phyloP scores from a whole-genome alignment of 257 asterid species.

The Penstemon davidsonii region DNA sequence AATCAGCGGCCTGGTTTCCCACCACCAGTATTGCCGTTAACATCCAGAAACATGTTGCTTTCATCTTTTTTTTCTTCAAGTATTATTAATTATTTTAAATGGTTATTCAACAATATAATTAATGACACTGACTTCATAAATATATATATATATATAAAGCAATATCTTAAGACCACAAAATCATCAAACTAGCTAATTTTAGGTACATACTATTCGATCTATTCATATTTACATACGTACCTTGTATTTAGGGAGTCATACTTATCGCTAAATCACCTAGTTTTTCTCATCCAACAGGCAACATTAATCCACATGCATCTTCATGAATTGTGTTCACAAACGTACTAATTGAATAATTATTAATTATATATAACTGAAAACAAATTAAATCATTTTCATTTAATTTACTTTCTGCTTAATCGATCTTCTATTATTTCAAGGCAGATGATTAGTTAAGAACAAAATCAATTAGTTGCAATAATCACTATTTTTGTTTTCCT shows the following conservation, averaged over 20 bases:
- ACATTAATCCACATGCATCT: neutral
- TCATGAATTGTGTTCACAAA: too few relatives aligned
- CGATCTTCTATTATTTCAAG: too few relatives aligned
- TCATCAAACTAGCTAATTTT: slow-evolving; percentile 15
- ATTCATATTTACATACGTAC: neutral
- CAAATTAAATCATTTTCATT: too few relatives aligned
- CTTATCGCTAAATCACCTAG: neutral
- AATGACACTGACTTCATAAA: too few relatives aligned
- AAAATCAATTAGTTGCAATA: too few relatives aligned
- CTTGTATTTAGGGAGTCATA: slow-evolving; percentile 11
- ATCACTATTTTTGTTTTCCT: too few relatives aligned
- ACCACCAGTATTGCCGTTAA: slow-evolving; percentile 15
- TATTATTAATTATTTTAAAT: neutral
- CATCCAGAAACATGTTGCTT: slow-evolving; percentile 5
- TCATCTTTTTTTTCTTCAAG: neutral
- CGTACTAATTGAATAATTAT: too few relatives aligned
- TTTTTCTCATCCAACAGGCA: neutral
- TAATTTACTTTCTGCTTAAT: too few relatives aligned
- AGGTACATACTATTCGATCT: neutral
- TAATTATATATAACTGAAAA: too few relatives aligned
- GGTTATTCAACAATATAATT: neutral
- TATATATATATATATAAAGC: slow-evolving; percentile 6
- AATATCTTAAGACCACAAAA: slow-evolving; percentile 20
- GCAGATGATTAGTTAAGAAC: too few relatives aligned
- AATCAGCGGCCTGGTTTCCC: slow-evolving; percentile 19